Evolutionary conservation across 768 basidiomycete genomes (phyloP).

Genomic region (Mycena alexandri): DNA sequence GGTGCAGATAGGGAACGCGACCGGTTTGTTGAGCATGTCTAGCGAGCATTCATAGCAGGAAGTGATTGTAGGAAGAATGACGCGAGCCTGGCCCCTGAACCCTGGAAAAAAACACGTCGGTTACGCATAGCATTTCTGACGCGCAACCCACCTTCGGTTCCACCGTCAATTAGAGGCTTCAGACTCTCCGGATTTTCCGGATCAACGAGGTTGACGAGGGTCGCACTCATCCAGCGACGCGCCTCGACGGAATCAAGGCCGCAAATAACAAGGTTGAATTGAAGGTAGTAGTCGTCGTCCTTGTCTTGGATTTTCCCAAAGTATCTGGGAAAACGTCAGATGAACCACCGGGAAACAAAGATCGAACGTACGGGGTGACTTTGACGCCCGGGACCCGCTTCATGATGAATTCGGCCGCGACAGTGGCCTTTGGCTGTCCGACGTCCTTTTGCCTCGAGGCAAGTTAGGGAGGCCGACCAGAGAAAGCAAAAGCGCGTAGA

Average conservation of each 20-base stretch:
- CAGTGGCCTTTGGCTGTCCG: constrained; percentile 92
- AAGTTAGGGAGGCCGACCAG: constrained; percentile 15
- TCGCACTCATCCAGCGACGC: constrained; percentile 98
- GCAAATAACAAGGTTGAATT: constrained; percentile 97
- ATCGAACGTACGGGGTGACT: constrained; percentile 89
- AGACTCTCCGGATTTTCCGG: constrained; percentile 92
- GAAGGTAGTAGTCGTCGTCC: constrained; percentile 92
- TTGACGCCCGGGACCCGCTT: constrained; percentile 94
- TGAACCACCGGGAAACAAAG: constrained; percentile 5
- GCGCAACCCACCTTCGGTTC: constrained; percentile 85
- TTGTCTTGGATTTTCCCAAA: constrained; percentile 99
- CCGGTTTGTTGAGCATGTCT: constrained; percentile 98
- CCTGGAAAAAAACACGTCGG: constrained; percentile 60
- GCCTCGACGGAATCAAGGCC: constrained; percentile 98
- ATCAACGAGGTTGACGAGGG: constrained; percentile 94
- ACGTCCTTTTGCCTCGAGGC: constrained; percentile 85
- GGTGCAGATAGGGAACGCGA: constrained; percentile 97
- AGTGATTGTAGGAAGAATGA: constrained; percentile 94
- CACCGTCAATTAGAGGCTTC: constrained; percentile 98
- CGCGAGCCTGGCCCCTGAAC: constrained; percentile 98
- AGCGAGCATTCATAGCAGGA: constrained; percentile 99
- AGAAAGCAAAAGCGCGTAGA: constrained; percentile 33
- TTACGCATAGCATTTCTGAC: background rate
- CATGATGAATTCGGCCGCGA: constrained; percentile 98
- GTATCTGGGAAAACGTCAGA: constrained; percentile 68